Conservation (phyloP, 805 yeast species). For the Lipomyces mesembrius region DNA sequence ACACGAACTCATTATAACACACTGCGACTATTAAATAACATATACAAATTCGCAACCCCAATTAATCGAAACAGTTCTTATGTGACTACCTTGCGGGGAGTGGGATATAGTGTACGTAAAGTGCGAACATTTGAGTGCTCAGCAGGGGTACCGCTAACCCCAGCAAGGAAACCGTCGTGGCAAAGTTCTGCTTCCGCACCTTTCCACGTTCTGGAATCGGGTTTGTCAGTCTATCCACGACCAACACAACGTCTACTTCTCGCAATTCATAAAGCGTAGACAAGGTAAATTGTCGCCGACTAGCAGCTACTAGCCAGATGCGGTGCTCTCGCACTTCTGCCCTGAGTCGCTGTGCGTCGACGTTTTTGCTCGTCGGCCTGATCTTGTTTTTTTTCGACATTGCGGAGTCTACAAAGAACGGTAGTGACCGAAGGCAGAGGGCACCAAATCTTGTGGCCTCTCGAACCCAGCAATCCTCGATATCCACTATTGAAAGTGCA, state of each 20-base stretch:
- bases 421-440: slow-evolving; percentile 19
- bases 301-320: slow-evolving; percentile 14
- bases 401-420: slow-evolving; percentile 17
- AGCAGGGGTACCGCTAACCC: neutral
- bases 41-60: too few species aligned
- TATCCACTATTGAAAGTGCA: slow-evolving; percentile 1
- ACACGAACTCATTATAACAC: neutral
- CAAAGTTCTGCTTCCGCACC: neutral
- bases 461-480: neutral
- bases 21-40: neutral
- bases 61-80: too few species aligned
- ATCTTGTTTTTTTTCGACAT: slow-evolving; percentile 11
- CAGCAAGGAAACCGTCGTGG: neutral
- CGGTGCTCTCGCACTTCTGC: slow-evolving; percentile 24
- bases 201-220: neutral
- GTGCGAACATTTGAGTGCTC: too few species aligned
- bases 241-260: neutral
- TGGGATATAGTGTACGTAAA: too few species aligned
- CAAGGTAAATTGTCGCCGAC: neutral
- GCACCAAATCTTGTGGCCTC: neutral
- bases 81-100: too few species aligned
- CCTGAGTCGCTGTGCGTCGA: slow-evolving; percentile 11
- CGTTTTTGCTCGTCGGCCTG: slow-evolving; percentile 15
- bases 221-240: neutral
- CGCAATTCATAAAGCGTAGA: neutral